phyloP scores from a whole-genome alignment of 2,329 filamentous ascomycete species.

The Exophiala spinifera region DNA sequence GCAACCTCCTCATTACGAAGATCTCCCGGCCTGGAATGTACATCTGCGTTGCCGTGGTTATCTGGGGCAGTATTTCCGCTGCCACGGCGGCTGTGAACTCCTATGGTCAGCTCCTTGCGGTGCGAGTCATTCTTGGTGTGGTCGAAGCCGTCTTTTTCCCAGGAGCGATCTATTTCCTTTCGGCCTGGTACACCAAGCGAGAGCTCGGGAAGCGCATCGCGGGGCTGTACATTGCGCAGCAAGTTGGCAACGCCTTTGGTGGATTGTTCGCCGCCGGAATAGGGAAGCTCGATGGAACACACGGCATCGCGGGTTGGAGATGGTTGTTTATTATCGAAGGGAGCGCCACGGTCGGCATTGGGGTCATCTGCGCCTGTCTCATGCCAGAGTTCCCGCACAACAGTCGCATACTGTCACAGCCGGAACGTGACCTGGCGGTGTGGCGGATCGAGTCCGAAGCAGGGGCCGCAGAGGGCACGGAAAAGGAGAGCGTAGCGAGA shows the following conservation, averaged over 20 bases:
- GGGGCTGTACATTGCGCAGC: conserved; percentile 54
- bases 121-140: conserved; percentile 60
- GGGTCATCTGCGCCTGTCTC: conserved; percentile 35
- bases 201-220: conserved; percentile 58
- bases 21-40: conserved; percentile 51
- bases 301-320: conserved; percentile 57
- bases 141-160: conserved; percentile 61
- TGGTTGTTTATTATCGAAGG: conserved; percentile 38
- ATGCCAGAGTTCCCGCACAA: conserved; percentile 44
- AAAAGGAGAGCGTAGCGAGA: conserved; percentile 31
- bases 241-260: conserved; percentile 62
- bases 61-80: conserved; percentile 62
- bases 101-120: conserved; percentile 54
- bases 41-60: conserved; percentile 52
- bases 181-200: conserved; percentile 42
- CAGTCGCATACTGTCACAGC: conserved; percentile 34
- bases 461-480: conserved; percentile 39
- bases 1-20: conserved; percentile 52
- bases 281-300: conserved; percentile 54
- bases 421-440: conserved; percentile 34
- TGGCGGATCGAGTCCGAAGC: conserved; percentile 38
- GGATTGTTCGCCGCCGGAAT: conserved; percentile 59
- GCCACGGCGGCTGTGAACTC: conserved; percentile 52
- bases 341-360: conserved; percentile 31
- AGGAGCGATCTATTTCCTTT: conserved; percentile 41